Evolutionary conservation across 345 rosid genomes (phyloP).

Genomic region (Pistacia vera): DNA sequence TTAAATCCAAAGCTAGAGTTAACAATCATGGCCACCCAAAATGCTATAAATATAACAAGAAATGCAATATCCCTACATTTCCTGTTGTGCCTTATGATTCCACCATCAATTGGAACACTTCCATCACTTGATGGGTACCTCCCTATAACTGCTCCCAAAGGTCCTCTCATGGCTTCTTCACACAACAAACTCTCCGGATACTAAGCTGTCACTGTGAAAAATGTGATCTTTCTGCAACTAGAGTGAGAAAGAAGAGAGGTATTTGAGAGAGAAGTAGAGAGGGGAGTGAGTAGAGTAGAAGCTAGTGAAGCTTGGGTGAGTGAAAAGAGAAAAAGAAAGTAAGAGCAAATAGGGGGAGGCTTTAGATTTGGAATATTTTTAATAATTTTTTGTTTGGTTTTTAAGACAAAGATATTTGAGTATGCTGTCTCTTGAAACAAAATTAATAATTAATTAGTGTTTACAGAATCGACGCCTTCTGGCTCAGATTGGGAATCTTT

Average conservation of each 20-base stretch:
- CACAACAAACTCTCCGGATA: background rate
- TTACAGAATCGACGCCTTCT: conserved; percentile 5
- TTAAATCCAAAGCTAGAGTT: conserved; percentile 98
- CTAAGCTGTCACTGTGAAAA: conserved; percentile 3
- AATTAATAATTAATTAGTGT: background rate
- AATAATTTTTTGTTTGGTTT: background rate
- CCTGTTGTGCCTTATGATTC: conserved; percentile 90
- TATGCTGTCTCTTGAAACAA: background rate
- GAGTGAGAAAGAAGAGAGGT: background rate
- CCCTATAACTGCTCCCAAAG: conserved; percentile 86
- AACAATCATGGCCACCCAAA: conserved; percentile 98
- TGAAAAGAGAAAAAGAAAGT: background rate
- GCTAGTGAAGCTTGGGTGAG: conserved; percentile 18
- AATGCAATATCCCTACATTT: conserved; percentile 88
- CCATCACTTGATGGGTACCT: conserved; percentile 96
- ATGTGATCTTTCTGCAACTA: background rate
- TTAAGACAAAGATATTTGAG: conserved; percentile 5
- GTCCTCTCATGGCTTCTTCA: conserved; percentile 53
- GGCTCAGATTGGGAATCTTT: background rate
- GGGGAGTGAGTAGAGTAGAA: conserved; percentile 23
- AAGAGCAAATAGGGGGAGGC: background rate
- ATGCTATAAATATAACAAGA: conserved; percentile 79
- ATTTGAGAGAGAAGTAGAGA: background rate
- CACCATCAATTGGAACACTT: conserved; percentile 73
- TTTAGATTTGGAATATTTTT: conserved; percentile 31